A percentile compares a stretch with the other conserved stretches of the same genome.
These are phyloP conservation scores for Pythium dissotocum DNA, from an alignment of 352 stramenopile genomes.

Conservation along the genomic window DNA sequence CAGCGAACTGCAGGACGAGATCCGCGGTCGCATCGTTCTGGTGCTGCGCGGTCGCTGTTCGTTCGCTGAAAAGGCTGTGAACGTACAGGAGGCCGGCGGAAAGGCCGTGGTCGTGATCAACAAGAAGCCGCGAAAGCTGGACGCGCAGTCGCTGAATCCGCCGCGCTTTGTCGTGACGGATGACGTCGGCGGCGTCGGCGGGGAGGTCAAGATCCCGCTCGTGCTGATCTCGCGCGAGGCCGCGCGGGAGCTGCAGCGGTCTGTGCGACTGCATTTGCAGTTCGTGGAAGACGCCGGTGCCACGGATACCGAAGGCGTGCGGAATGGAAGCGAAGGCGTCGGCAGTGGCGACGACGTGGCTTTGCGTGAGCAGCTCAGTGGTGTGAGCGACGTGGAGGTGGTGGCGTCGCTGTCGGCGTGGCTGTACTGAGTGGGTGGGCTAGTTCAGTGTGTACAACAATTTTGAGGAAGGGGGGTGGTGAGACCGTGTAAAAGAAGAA, in stretches of 20 bases:
- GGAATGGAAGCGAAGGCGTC: neutral
- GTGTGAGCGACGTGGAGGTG: conserved; percentile 23
- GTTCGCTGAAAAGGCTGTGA: conserved; percentile 76
- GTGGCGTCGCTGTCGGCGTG: conserved; percentile 60
- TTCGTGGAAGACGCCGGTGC: conserved; percentile 8
- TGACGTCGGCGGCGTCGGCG: conserved; percentile 42
- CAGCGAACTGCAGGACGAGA: conserved; percentile 2
- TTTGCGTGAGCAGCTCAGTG: neutral
- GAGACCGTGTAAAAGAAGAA: conserved; percentile 8
- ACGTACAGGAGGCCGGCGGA: conserved; percentile 58
- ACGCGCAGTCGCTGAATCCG: conserved; percentile 32
- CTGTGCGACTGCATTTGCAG: conserved; percentile 26
- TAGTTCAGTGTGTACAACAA: conserved; percentile 9
- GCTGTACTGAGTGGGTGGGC: conserved; percentile 40
- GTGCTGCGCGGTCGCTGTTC: conserved; percentile 69
- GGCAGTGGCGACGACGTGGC: conserved; percentile 7
- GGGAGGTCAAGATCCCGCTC: conserved; percentile 63
- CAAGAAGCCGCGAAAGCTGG: conserved; percentile 41
- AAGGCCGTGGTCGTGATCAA: conserved; percentile 72
- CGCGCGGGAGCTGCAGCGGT: conserved; percentile 45
- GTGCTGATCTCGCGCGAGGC: conserved; percentile 63
- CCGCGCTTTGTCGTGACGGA: conserved; percentile 72
- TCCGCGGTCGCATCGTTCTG: conserved; percentile 68
- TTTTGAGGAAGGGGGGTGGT: conserved; percentile 9
- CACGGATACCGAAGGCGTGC: neutral